A percentile compares a stretch with the other conserved stretches of the same genome.
phyloP scores from a whole-genome alignment of 176 grass and related monocot species.

The Oropetium thomaeum region DNA sequence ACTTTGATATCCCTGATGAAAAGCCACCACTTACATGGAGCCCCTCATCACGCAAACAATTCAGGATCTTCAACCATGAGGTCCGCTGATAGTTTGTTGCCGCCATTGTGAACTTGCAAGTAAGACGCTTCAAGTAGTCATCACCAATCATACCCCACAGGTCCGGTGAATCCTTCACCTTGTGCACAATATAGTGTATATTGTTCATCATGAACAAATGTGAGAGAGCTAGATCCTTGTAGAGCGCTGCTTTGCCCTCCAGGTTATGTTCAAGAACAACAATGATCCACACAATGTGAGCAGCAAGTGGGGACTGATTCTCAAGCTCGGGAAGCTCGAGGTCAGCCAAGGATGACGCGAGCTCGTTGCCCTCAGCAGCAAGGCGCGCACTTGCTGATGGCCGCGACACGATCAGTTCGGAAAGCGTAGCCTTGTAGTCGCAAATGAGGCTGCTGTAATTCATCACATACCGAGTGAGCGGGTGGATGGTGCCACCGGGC shows the following conservation, averaged over 20 bases:
- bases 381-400: slow-evolving; percentile 57
- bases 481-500: slow-evolving; percentile 83
- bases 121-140: slow-evolving; percentile 73
- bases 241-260: slow-evolving; percentile 67
- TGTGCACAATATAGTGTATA: slow-evolving; percentile 88
- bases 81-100: slow-evolving; percentile 68
- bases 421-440: slow-evolving; percentile 77
- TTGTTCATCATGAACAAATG: slow-evolving; percentile 96
- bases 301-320: slow-evolving; percentile 56
- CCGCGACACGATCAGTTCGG: slow-evolving; percentile 59
- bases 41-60: slow-evolving; percentile 82
- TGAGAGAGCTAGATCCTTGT: slow-evolving; percentile 64
- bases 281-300: slow-evolving; percentile 90
- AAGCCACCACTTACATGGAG: slow-evolving; percentile 84
- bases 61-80: slow-evolving; percentile 66
- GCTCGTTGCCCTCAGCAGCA: slow-evolving; percentile 51
- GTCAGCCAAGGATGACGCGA: slow-evolving; percentile 36
- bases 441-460: slow-evolving; percentile 89
- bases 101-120: slow-evolving; percentile 57
- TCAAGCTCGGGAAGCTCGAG: slow-evolving; percentile 77
- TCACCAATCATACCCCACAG: slow-evolving; percentile 77
- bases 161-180: slow-evolving; percentile 75
- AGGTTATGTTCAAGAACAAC: slow-evolving; percentile 79
- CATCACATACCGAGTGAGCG: slow-evolving; percentile 94
- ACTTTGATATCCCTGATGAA: slow-evolving; percentile 76